Base-by-base conservation (phyloP, 2,329 filamentous ascomycete genomes). In the Ophiostoma himal-ulmi region DNA sequence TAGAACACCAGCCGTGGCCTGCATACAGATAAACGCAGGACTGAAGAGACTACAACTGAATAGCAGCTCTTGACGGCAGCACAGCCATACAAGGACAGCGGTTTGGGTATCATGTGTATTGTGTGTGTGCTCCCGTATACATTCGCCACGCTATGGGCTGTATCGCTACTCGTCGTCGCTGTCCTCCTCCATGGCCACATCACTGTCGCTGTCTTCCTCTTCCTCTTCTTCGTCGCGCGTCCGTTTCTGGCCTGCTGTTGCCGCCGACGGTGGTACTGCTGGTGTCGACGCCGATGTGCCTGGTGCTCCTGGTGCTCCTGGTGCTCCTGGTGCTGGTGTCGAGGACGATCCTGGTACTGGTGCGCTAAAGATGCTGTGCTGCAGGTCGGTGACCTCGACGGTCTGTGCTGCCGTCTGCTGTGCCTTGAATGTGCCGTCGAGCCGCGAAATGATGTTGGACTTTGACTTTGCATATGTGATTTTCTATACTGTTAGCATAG, bases 381-480 rank as follows among this genome's bases (percentile, higher is more conserved):
- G 91, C 65, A 92, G 83, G 74, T 91, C 89, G 3, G 90, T 93
- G 75, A 91, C 86, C 76, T 88, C 86, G 69, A 88, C 85, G 57
- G 82, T 83, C 70, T 85, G 83, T 37, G 83, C 81, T 57, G 80
- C 80, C 37, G 81, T 81, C 17, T 92, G 88, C 17, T 92, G 88
- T 75, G 91, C 85, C 77, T 89, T 89, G 81, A 93, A 97, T 17
- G 92, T 94, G 73, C 95, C 95, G 75, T 97, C 94, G 69, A 99
- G 88, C 80, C 96, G 97, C 44, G 93, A 88, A 73, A 99, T 88
- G 34, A 91, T 90, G 78, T 97, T 86, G 3, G 94, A 97, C 78
- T 94, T 94, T 71, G 89, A 89, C 79, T 94, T 97, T 71, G 92
- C 93, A 79, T 98, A 99, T 74, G 90, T 85, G 75, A 99, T 93